Evolutionary conservation across 768 basidiomycete species (phyloP).

Genomic region (Xerocomus potaroensis): DNA sequence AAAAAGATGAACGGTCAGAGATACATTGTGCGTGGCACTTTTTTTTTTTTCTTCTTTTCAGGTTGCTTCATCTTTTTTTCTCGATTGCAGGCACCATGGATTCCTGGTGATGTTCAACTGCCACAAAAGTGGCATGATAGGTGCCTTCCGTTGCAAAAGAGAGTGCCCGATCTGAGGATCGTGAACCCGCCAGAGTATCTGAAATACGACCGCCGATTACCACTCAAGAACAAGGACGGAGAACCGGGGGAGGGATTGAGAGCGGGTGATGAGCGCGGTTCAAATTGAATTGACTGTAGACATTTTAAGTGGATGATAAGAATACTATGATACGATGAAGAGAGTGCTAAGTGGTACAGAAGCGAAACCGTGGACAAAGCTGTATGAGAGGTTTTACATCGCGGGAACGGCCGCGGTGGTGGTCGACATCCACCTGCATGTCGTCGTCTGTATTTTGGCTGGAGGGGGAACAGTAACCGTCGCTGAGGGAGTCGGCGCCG

Average conservation of each 20-base stretch:
- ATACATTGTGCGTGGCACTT: conserved; percentile 39
- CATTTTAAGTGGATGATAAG: too few species aligned
- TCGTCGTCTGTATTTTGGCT: conserved; percentile 34
- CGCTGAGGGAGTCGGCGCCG: background rate
- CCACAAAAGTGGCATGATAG: conserved; percentile 36
- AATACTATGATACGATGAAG: background rate
- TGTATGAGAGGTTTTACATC: conserved; percentile 38
- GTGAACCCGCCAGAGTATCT: conserved; percentile 32
- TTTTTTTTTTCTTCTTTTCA: background rate
- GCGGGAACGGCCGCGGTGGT: conserved; percentile 42
- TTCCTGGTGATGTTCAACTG: conserved; percentile 30
- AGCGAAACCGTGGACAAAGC: conserved; percentile 23
- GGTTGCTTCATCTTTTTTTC: background rate
- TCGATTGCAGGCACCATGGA: conserved; percentile 39
- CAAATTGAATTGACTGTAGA: too few species aligned
- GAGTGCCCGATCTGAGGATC: conserved; percentile 39
- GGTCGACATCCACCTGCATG: conserved; percentile 26
- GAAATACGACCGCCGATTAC: conserved; percentile 36
- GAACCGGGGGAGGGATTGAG: background rate
- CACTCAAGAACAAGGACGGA: background rate
- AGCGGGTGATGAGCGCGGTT: too few species aligned
- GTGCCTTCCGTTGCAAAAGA: conserved; percentile 33
- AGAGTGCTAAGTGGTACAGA: conserved; percentile 8
- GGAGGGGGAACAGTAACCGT: conserved; percentile 12
- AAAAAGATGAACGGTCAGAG: conserved; percentile 37